Conservation (phyloP, 2,329 filamentous ascomycete species). For the Aspergillus neoniger region DNA sequence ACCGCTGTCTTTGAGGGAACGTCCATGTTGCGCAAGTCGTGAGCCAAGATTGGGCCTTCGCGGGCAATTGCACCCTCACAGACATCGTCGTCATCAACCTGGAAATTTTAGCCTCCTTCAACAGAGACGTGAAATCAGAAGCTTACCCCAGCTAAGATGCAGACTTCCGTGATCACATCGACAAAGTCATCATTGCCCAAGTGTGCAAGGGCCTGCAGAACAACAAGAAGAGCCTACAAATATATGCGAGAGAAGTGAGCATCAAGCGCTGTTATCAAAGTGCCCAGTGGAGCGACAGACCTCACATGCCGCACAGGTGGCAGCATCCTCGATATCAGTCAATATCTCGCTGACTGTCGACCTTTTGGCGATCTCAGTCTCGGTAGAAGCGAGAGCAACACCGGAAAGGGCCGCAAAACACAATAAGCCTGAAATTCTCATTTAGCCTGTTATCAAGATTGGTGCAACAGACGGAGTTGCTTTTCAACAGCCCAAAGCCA, state of each 20-base stretch:
- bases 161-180: conserved; percentile 38
- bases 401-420: conserved; percentile 12
- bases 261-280: not conserved
- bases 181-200: conserved; percentile 50
- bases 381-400: conserved; percentile 6
- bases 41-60: conserved; percentile 57
- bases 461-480: not conserved
- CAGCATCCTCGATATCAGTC: conserved; percentile 31
- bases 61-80: conserved; percentile 54
- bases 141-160: conserved; percentile 36
- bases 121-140: not conserved
- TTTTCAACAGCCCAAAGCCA: not conserved
- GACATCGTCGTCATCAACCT: conserved; percentile 57
- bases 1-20: conserved; percentile 54
- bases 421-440: conserved; percentile 1
- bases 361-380: conserved; percentile 14
- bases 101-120: not conserved
- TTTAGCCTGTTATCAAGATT: not conserved
- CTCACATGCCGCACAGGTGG: conserved; percentile 33
- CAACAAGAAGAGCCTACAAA: conserved; percentile 36
- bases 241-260: not conserved
- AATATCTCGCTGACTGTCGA: conserved; percentile 25
- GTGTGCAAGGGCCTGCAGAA: conserved; percentile 48
- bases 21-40: conserved; percentile 51
- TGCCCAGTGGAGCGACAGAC: conserved; percentile 14